Evolutionary conservation across 225 moss, liverwort and hornwort species (phyloP), one percentile per base, ranked within the genome.

Genomic region (Ulota crispa): DNA sequence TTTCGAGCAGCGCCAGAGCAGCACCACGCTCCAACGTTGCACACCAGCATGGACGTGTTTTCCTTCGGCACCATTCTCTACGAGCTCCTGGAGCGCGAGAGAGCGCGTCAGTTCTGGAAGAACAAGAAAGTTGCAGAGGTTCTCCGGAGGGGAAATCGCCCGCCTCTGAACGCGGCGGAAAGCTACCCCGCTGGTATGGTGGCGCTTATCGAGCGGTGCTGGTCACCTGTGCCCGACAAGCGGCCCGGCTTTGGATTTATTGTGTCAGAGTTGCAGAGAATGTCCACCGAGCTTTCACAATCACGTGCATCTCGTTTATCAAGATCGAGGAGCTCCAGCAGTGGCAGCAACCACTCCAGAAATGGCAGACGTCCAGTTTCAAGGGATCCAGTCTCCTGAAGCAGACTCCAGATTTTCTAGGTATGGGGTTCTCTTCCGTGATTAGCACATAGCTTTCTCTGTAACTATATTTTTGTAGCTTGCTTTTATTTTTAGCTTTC

Each of bases 1-100:
- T 89, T 39, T 45, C 84, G 86, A 76, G 82, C 79, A 18, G 79
- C 89, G 26, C 89, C 89, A 41, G 89, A 89, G 82, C 86, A 89
- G 61, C 89, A 84, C 80, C 30, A 23, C 1, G 68, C 68, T 34
- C 47, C 10, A 7, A 62, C 68, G 32, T 63, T 86, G 34, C 86
- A 82, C 47, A 74, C 79, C 2, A 84, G 86, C 72, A 78, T 55
- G 24, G 89, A 89, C 27, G 84, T 89, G 2, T 89, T 89, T 27
- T 67, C 84, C 6, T 89, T 89, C 26, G 89, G 89, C 28, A 82
- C 84, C 84, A 73, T 89, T 71, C 76, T 89, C 15, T 87, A 89
- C 57, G 89, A 89, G 63, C 81, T 89, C 1, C 79, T 86, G 24
- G 89, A 89, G 73, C 76, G 41, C 26, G 63, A 72, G 16, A 80